These are phyloP conservation scores for Ustilago crameri DNA, from an alignment of 1,284 basidiomycete species.

Conservation along the genomic window DNA sequence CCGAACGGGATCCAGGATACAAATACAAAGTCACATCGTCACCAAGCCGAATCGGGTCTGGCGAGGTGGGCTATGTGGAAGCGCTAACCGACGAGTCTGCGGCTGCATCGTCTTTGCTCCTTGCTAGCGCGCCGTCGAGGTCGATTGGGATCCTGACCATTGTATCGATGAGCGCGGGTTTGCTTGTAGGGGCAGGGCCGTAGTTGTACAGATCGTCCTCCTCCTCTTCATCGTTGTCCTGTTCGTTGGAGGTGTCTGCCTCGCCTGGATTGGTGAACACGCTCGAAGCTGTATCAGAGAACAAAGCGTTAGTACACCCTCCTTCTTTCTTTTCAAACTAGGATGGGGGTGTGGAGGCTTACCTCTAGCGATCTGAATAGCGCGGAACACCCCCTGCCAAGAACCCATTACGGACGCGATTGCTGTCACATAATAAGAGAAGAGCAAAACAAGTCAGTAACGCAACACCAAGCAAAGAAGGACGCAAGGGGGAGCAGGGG, in stretches of 20 bases:
- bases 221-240: constrained; percentile 34
- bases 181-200: constrained; percentile 26
- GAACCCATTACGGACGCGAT: constrained; percentile 62
- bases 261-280: constrained; percentile 23
- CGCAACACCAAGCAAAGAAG: no score
- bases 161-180: constrained; percentile 48
- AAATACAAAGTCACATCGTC: no score
- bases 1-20: constrained; percentile 18
- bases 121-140: constrained; percentile 35
- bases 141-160: constrained; percentile 52
- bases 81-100: constrained; percentile 16
- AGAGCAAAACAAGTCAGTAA: not conserved
- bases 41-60: not conserved
- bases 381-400: constrained; percentile 66
- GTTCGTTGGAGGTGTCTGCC: constrained; percentile 24
- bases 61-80: constrained; percentile 2
- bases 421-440: constrained; percentile 23
- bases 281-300: constrained; percentile 22
- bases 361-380: constrained; percentile 64
- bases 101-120: constrained; percentile 24
- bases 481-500: no score
- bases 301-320: not conserved
- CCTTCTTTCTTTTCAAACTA: no score
- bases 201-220: constrained; percentile 45
- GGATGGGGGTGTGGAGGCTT: constrained; percentile 1